Percentiles rank a stretch among this genome's conserved stretches.
phyloP scores from a whole-genome alignment of 2,329 filamentous ascomycete genomes.

The Colletotrichum phormii region DNA sequence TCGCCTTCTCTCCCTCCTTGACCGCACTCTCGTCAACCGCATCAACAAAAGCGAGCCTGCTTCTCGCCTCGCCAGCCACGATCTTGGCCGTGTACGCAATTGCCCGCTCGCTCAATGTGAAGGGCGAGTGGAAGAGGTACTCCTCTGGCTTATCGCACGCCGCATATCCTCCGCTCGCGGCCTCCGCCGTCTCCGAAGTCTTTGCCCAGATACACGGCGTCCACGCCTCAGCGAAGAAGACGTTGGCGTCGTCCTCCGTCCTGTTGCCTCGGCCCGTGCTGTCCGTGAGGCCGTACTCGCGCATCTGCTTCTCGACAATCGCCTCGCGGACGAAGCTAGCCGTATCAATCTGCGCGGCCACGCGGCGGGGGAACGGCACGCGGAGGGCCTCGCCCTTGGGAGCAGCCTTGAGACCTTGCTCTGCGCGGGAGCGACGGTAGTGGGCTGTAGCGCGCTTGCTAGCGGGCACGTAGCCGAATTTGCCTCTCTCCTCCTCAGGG shows the following conservation, averaged over 20 bases:
- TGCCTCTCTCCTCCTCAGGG: conserved; percentile 5
- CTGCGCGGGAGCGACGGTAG: background rate
- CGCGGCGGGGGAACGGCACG: conserved; percentile 50
- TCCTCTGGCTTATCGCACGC: conserved; percentile 56
- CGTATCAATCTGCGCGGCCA: conserved; percentile 56
- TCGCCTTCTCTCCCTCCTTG: background rate
- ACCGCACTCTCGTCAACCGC: background rate
- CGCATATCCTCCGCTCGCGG: conserved; percentile 1
- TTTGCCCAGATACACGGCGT: conserved; percentile 53
- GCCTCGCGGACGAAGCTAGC: conserved; percentile 54
- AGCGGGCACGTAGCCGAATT: conserved; percentile 16
- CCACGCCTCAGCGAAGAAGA: conserved; percentile 55
- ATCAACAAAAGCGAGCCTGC: conserved; percentile 18
- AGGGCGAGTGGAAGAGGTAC: conserved; percentile 65
- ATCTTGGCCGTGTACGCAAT: conserved; percentile 31
- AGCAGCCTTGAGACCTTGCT: background rate
- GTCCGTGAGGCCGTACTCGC: conserved; percentile 54
- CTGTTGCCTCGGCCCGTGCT: conserved; percentile 54
- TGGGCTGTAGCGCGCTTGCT: background rate
- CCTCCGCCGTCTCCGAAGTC: conserved; percentile 25
- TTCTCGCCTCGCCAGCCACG: conserved; percentile 2
- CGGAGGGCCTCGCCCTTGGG: conserved; percentile 42
- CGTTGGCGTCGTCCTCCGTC: conserved; percentile 39
- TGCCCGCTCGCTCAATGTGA: conserved; percentile 55
- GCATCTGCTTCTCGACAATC: conserved; percentile 62